These are phyloP conservation scores for Elsinoe perseae DNA, from an alignment of 2,329 filamentous ascomycete genomes.

Conservation along the genomic window DNA sequence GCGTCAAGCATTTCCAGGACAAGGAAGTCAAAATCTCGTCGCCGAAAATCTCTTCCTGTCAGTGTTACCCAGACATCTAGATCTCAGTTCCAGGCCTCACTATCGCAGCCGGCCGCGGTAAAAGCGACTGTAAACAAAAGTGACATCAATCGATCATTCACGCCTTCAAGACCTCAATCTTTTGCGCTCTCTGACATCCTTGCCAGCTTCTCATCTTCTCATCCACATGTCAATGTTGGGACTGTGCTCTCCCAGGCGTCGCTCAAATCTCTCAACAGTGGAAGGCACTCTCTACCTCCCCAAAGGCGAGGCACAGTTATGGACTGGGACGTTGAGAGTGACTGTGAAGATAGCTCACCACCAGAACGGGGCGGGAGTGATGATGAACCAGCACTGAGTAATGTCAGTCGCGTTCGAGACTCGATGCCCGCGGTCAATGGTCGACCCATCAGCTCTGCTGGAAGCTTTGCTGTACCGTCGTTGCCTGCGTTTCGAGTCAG, in stretches of 20 bases:
- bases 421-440: not conserved
- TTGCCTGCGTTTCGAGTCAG: conserved; percentile 4
- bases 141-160: conserved; percentile 10
- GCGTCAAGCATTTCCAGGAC: not conserved
- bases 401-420: not conserved
- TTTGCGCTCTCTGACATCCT: conserved; percentile 11
- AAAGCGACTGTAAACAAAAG: not conserved
- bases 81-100: not conserved
- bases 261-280: not conserved
- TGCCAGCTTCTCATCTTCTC: not conserved
- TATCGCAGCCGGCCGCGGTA: not conserved
- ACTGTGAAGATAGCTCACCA: not conserved
- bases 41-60: not conserved
- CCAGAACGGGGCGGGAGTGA: not conserved
- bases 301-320: conserved; percentile 2
- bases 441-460: not conserved
- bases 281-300: not conserved
- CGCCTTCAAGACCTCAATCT: conserved; percentile 2
- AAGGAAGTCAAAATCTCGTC: not conserved
- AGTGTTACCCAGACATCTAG: not conserved
- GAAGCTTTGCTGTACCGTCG: not conserved
- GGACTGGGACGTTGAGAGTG: conserved; percentile 1
- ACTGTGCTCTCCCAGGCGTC: not conserved
- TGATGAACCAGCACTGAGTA: not conserved
- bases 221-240: not conserved